Conservation (phyloP, 2,329 filamentous ascomycete genomes). For the Botrytis fabae region DNA sequence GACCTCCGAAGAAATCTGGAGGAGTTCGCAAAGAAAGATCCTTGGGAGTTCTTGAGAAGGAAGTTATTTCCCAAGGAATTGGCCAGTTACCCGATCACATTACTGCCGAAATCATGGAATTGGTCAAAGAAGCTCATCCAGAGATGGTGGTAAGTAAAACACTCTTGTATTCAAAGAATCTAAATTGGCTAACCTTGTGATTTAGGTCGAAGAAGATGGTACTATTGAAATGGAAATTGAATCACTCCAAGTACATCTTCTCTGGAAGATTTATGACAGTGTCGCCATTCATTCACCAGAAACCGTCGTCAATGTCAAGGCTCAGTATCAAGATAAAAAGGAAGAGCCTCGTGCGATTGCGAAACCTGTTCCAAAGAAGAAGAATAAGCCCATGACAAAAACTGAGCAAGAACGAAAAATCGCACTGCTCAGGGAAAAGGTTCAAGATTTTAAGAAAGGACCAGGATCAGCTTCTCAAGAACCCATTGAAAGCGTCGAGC, state of each 20-base stretch:
- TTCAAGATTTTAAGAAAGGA: constrained; percentile 47
- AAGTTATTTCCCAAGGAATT: constrained; percentile 84
- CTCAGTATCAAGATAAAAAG: constrained; percentile 33
- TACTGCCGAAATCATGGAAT: constrained; percentile 77
- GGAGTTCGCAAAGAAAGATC: constrained; percentile 44
- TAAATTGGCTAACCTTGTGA: constrained; percentile 25
- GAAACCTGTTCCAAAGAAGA: constrained; percentile 49
- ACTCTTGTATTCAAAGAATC: constrained; percentile 25
- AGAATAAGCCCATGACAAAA: constrained; percentile 76
- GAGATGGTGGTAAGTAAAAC: constrained; percentile 58
- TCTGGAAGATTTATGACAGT: constrained; percentile 55
- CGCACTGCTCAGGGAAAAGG: constrained; percentile 59
- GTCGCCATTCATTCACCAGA: constrained; percentile 53
- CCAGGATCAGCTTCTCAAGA: constrained; percentile 43
- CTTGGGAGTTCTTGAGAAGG: constrained; percentile 80
- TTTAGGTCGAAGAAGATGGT: constrained; percentile 50
- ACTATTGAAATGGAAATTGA: constrained; percentile 63
- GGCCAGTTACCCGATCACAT: constrained; percentile 76
- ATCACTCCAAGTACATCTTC: constrained; percentile 53
- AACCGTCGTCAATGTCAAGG: constrained; percentile 41
- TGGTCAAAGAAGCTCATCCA: constrained; percentile 83
- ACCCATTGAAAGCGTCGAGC: constrained; percentile 42
- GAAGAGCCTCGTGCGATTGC: constrained; percentile 37
- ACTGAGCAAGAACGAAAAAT: constrained; percentile 69
- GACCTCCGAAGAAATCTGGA: constrained; percentile 47